Evolutionary conservation across 306 rosid species (phyloP).

Genomic region (Gynostemma pentaphyllum): DNA sequence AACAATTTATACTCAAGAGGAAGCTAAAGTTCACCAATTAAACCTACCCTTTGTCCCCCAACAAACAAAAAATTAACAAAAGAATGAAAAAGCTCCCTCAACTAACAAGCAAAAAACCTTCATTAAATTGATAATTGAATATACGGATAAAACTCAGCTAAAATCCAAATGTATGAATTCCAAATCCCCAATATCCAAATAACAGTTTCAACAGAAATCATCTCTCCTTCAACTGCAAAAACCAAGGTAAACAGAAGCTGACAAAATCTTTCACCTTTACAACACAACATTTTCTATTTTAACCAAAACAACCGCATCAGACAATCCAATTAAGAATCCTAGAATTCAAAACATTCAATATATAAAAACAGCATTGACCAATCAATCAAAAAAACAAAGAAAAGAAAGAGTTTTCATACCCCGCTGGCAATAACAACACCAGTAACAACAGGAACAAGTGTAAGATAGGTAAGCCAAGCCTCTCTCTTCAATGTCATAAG

Average conservation of each 20-base stretch:
- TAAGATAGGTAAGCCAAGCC: slow-evolving; percentile 19
- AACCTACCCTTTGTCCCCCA: not conserved
- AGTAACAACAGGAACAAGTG: slow-evolving; percentile 21
- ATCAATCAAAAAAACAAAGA: not conserved
- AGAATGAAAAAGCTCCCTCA: not conserved
- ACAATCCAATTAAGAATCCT: not conserved
- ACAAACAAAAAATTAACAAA: not conserved
- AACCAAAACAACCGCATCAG: not conserved
- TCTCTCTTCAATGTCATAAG: slow-evolving; percentile 19
- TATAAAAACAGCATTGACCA: not conserved
- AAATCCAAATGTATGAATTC: not conserved
- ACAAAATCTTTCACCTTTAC: not conserved
- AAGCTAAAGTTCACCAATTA: not conserved
- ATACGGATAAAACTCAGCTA: not conserved
- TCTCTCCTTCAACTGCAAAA: too few species aligned
- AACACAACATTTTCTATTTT: not conserved
- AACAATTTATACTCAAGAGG: too few species aligned
- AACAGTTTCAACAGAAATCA: too few species aligned
- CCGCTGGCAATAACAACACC: slow-evolving; percentile 18
- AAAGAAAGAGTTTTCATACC: slow-evolving; percentile 9
- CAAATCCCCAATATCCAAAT: not conserved
- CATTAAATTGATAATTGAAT: not conserved
- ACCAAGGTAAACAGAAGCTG: too few species aligned
- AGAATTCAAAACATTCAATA: not conserved
- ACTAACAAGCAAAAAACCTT: not conserved